A percentile compares a stretch with the other conserved stretches of the same genome.
Conservation (phyloP, 192 early-diverging fungal genomes). For the Umbelopsis vinacea region DNA sequence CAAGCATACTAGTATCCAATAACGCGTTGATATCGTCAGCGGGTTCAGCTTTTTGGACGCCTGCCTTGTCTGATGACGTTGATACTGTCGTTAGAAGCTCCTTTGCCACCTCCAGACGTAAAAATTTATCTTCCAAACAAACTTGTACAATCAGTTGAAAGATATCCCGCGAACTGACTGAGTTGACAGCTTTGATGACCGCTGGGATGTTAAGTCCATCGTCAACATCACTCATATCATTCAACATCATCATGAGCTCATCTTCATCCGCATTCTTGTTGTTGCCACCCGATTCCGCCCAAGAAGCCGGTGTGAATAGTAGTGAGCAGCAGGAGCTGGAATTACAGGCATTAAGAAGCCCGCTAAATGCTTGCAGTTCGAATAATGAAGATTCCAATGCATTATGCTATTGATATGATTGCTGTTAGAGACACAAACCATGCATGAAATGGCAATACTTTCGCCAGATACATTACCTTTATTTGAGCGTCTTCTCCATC, state of each 20-base stretch:
- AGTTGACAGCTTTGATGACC: conserved; percentile 32
- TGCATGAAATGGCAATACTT: not conserved
- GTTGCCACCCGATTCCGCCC: not conserved
- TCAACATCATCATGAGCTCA: conserved; percentile 33
- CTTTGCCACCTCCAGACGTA: conserved; percentile 24
- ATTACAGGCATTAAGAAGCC: conserved; percentile 41
- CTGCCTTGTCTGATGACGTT: not conserved
- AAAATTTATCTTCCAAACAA: conserved; percentile 22
- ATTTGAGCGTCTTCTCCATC: not conserved
- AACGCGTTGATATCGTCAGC: conserved; percentile 15
- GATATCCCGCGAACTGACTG: conserved; percentile 30
- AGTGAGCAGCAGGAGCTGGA: conserved; percentile 28
- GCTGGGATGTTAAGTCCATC: conserved; percentile 30
- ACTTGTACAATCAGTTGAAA: conserved; percentile 35
- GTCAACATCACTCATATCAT: conserved; percentile 15
- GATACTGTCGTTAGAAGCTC: not conserved
- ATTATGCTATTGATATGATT: conserved; percentile 23
- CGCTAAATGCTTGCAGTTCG: conserved; percentile 37
- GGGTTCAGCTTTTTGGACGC: not conserved
- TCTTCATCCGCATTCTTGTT: conserved; percentile 24
- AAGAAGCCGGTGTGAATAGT: conserved; percentile 29
- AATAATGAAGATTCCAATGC: conserved; percentile 39
- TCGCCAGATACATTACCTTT: not conserved
- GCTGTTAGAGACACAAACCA: no score
- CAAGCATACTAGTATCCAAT: conserved; percentile 27